phyloP scores from a whole-genome alignment of 2,329 filamentous ascomycete species.

The Penicillium fuscoglaucum region DNA sequence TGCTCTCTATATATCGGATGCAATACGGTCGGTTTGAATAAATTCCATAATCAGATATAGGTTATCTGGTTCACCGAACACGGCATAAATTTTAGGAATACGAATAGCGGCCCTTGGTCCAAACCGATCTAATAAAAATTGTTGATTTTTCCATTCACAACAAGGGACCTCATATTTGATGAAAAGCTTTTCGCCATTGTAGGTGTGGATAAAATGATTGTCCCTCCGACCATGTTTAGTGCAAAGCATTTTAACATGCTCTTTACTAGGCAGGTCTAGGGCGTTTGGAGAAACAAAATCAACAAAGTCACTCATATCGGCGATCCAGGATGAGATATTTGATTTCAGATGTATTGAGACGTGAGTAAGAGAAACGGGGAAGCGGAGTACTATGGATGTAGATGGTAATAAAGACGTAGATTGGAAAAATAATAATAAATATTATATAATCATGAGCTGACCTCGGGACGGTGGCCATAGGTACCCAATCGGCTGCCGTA shows the following conservation, averaged over 20 bases:
- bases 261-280: conserved; percentile 1
- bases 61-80: background rate
- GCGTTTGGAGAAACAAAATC: background rate
- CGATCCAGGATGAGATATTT: background rate
- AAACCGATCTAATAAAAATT: background rate
- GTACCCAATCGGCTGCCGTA: too few species aligned
- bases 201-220: background rate
- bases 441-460: too few species aligned
- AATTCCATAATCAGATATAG: conserved; percentile 1
- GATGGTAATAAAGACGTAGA: too few species aligned
- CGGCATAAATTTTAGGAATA: conserved; percentile 4
- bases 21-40: background rate
- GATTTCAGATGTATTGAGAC: background rate
- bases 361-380: background rate
- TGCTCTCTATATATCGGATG: background rate
- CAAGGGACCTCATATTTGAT: background rate
- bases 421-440: too few species aligned
- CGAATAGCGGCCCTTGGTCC: background rate
- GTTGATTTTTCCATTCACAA: conserved; percentile 3
- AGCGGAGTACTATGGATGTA: background rate
- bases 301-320: background rate
- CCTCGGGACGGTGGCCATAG: too few species aligned
- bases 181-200: background rate
- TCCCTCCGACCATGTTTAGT: background rate
- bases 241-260: background rate